A percentile compares a stretch with the other conserved stretches of the same genome.
phyloP scores from a whole-genome alignment of 2,329 filamentous ascomycete genomes.

The Diaporthe humulicola region DNA sequence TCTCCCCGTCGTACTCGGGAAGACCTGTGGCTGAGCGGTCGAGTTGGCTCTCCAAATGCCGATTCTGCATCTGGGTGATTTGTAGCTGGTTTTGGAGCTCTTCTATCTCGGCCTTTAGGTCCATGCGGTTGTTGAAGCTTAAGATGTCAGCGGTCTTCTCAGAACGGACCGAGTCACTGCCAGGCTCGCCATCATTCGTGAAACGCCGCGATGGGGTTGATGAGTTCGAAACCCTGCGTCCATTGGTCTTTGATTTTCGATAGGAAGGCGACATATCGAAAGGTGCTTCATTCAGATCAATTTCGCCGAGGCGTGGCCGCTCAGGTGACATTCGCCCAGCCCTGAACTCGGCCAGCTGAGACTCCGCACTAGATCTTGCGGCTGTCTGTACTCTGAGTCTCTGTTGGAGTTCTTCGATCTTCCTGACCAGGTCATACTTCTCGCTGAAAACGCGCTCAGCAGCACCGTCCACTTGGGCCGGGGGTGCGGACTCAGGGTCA shows the following conservation, averaged over 20 bases:
- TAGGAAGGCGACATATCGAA: slow-evolving; percentile 81
- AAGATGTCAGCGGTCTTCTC: slow-evolving; percentile 88
- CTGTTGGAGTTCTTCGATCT: slow-evolving; percentile 90
- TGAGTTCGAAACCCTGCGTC: slow-evolving; percentile 76
- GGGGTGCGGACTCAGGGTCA: slow-evolving; percentile 78
- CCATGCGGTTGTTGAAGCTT: slow-evolving; percentile 89
- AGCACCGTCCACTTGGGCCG: slow-evolving; percentile 69
- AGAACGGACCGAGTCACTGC: slow-evolving; percentile 83
- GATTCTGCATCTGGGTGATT: slow-evolving; percentile 94
- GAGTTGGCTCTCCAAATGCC: slow-evolving; percentile 89
- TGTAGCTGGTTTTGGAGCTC: slow-evolving; percentile 95
- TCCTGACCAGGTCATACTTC: slow-evolving; percentile 87
- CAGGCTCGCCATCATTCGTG: slow-evolving; percentile 61
- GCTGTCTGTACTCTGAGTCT: slow-evolving; percentile 87
- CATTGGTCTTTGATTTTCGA: slow-evolving; percentile 66
- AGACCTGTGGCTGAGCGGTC: slow-evolving; percentile 75
- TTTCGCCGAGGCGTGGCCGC: slow-evolving; percentile 86
- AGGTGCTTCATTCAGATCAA: slow-evolving; percentile 85
- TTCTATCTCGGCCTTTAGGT: slow-evolving; percentile 90
- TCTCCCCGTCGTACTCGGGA: slow-evolving; percentile 77
- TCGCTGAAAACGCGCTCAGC: slow-evolving; percentile 77
- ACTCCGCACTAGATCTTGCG: slow-evolving; percentile 84
- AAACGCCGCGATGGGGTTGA: slow-evolving; percentile 84
- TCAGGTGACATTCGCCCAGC: slow-evolving; percentile 79
- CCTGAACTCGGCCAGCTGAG: slow-evolving; percentile 83